Percentiles rank a stretch among this genome's conserved stretches.
These are phyloP conservation scores for Pelargonium nanum DNA, from an alignment of 345 rosid genomes.

Conservation along the genomic window DNA sequence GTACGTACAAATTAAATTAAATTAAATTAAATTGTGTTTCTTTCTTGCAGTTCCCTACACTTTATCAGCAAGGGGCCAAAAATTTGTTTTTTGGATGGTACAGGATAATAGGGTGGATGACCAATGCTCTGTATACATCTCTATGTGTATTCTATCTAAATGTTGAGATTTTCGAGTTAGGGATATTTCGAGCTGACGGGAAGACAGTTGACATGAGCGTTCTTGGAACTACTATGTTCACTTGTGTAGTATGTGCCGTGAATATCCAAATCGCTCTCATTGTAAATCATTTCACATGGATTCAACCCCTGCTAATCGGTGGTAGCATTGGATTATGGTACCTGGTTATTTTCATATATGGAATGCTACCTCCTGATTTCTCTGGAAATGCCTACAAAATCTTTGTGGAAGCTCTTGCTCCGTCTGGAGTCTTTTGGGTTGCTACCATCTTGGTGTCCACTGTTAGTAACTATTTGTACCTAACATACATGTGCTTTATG, in stretches of 20 bases:
- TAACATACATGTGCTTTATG: conserved; percentile 32
- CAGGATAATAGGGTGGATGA: conserved; percentile 62
- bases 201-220: conserved; percentile 34
- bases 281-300: conserved; percentile 72
- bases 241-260: conserved; percentile 56
- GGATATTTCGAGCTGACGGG: conserved; percentile 33
- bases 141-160: conserved; percentile 37
- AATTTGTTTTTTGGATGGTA: conserved; percentile 56
- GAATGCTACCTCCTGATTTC: conserved; percentile 33
- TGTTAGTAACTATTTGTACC: conserved; percentile 43
- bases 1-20: too few relatives aligned
- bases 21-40: background rate
- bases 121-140: conserved; percentile 47
- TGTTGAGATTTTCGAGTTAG: conserved; percentile 26
- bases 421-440: conserved; percentile 43
- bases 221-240: conserved; percentile 42
- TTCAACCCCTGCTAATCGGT: conserved; percentile 61
- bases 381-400: conserved; percentile 33
- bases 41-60: conserved; percentile 55
- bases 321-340: conserved; percentile 62
- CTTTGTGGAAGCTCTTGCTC: conserved; percentile 37
- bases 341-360: conserved; percentile 38
- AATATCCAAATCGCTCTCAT: conserved; percentile 61
- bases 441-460: conserved; percentile 30
- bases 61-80: conserved; percentile 65